Evolutionary conservation across 2,329 filamentous ascomycete genomes (phyloP), one percentile per base, ranked within the genome.

Genomic region (Zasmidium angulare): DNA sequence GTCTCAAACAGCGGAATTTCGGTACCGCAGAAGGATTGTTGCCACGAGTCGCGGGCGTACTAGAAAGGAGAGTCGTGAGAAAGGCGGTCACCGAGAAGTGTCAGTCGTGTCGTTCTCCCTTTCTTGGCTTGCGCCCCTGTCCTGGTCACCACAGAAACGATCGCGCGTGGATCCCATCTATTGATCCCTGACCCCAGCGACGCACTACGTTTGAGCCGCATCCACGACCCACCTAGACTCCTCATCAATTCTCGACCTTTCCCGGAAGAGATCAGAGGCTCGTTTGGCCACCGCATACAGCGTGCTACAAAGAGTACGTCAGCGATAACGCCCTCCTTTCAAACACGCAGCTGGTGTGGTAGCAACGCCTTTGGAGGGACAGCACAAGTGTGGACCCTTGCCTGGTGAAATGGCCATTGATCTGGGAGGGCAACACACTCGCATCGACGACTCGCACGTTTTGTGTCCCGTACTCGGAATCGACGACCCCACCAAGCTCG

Each of bases 251-350:
- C 21, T 46, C 20, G 36, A 31, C 21, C 20, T 46, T 3, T 29
- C 23, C 31, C 14, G 21, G 36, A 71, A 69, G n/a, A 71, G 58
- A 40, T 70, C 70, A 9, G 66, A 63, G 2, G 61, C 66, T 40
- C 66, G 64, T 60, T 71, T 69, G 6, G 69, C 69, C n/a, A 72
- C 53, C n/a, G 65, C 68, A 62, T 72, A 70, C 9, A 70, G 61
- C 22, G 63, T 61, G 21, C 36, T 43, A 43, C 36, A 43, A 43
- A 17, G n/a, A n/a, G 7, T 43, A 43, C 36, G 36, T 43, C 36
- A 43, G n/a, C 14, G 29, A 36, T n/a, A n/a, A n/a, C n/a, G n/a
- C n/a, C n/a, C n/a, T n/a, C n/a, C n/a, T n/a, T n/a, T n/a, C n/a
- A n/a, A n/a, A n/a, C n/a, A n/a, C n/a, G n/a, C n/a, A n/a, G 4